A percentile compares a stretch with the other conserved stretches of the same genome.
Evolutionary conservation across 2,329 filamentous ascomycete species (phyloP).

Genomic region (Colletotrichum sp.): DNA sequence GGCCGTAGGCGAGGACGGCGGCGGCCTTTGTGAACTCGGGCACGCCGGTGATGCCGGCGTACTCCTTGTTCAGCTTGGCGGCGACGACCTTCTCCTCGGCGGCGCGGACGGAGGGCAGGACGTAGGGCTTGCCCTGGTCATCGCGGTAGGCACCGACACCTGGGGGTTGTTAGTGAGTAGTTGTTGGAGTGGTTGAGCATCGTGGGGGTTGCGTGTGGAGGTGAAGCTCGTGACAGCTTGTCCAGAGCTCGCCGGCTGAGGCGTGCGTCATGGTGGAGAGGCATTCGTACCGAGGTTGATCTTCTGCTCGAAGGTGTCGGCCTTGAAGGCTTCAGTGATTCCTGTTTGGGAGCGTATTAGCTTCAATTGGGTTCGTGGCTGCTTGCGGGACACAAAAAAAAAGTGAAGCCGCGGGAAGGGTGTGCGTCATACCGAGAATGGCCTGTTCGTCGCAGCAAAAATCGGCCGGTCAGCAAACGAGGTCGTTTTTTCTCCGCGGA

Average conservation of each 20-base stretch:
- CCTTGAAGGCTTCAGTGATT: constrained; percentile 99
- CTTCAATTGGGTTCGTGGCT: background rate
- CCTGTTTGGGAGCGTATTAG: constrained; percentile 49
- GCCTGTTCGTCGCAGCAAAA: constrained; percentile 54
- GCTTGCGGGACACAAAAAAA: background rate
- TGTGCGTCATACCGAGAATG: constrained; percentile 69
- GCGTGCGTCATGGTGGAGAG: background rate
- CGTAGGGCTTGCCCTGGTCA: constrained; percentile 96
- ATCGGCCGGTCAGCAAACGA: constrained; percentile 25
- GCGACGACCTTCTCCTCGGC: constrained; percentile 88
- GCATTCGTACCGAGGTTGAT: constrained; percentile 86
- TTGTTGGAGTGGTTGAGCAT: background rate
- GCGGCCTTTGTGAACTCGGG: constrained; percentile 93
- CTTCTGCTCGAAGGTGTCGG: constrained; percentile 90
- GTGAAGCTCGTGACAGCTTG: constrained; percentile 8
- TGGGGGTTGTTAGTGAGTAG: constrained; percentile 32
- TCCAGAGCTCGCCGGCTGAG: background rate
- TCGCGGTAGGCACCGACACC: constrained; percentile 98
- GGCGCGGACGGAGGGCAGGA: constrained; percentile 88
- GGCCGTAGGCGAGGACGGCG: constrained; percentile 87
- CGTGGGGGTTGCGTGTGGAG: background rate
- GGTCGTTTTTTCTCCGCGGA: background rate
- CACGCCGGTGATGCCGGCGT: constrained; percentile 95
- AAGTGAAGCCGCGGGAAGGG: background rate
- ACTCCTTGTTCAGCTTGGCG: constrained; percentile 89